phyloP scores from a whole-genome alignment of 768 basidiomycete genomes.

The Phaffia australis region DNA sequence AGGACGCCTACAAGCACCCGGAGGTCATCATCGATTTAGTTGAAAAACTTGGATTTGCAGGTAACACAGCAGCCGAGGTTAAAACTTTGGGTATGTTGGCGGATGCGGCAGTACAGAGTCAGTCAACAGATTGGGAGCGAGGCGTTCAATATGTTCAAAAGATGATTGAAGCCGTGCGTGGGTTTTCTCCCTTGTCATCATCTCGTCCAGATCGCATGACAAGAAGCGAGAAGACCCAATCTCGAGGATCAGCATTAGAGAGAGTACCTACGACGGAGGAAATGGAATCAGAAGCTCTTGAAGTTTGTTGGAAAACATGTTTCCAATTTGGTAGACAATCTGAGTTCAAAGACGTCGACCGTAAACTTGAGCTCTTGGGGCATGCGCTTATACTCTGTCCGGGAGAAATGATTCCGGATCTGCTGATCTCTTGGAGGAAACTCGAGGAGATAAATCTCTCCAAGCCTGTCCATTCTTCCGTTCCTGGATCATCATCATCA shows the following conservation, averaged over 20 bases:
- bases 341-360: slow-evolving; percentile 57
- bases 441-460: slow-evolving; percentile 43
- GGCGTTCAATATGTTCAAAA: slow-evolving; percentile 61
- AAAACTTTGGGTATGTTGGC: slow-evolving; percentile 82
- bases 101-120: slow-evolving; percentile 63
- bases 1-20: slow-evolving; percentile 79
- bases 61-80: slow-evolving; percentile 61
- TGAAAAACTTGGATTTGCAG: slow-evolving; percentile 68
- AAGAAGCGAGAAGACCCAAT: not conserved
- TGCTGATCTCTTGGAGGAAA: slow-evolving; percentile 67
- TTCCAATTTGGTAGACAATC: slow-evolving; percentile 75
- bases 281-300: slow-evolving; percentile 47
- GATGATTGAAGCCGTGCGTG: slow-evolving; percentile 49
- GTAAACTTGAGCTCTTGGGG: slow-evolving; percentile 62
- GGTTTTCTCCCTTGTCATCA: slow-evolving; percentile 1
- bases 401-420: slow-evolving; percentile 59
- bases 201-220: not conserved
- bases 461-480: not conserved
- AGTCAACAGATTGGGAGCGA: slow-evolving; percentile 57
- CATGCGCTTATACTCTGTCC: slow-evolving; percentile 79
- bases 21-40: slow-evolving; percentile 84
- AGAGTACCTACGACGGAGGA: slow-evolving; percentile 39
- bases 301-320: slow-evolving; percentile 82
- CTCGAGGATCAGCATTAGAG: slow-evolving; percentile 34
- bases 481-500: not conserved